Base-by-base conservation (phyloP, 1,284 basidiomycete species). In the Cutaneotrichosporon spelunceum region DNA sequence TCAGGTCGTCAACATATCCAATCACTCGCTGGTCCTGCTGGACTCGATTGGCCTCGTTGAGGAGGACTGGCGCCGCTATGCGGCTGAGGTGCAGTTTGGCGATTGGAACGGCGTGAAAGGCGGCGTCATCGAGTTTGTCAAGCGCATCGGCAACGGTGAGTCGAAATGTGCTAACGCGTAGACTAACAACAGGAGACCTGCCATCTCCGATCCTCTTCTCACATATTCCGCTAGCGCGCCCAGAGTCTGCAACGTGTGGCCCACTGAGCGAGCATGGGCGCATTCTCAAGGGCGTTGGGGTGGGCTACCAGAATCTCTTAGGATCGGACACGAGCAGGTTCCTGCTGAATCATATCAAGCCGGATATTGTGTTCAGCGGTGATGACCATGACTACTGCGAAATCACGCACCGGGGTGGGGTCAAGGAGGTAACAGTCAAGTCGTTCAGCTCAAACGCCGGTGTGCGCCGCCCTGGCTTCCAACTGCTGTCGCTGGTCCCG, bases 321-420 rank as follows among this genome's bases (percentile, higher is more conserved):
- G 86, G 87, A 21, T 85, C 87, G 63, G 85, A 87, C 57, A 88
- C 88, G 7, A 86, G 87, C 2, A 72, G 81, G 19, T 92, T 89
- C 73, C 73, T 94, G 33, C 79, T 94, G 21, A 81, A 87, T 29
- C 82, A 78, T 27, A 73, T 92, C 19, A 81, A 83, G 33, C 91
- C 92, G 14, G 75, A 80, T 14, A 70, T 87, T 1, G 82, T 93
- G 5, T 58, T 49, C 70, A 91, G 90, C 68, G 92, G 88, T 11
- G 91, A 94, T 74, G 89, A 94, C 77, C 89, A 90, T 66, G 91
- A 94, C 72, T 91, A 91, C 66, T 94, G 91, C 75, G 88, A 91
- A 68, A 84, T 88, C 66, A 80, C 79, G 61, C 88, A 91, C 73
- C 72, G 78, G 3, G 74, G 72, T n/a, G 33, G 19, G 11, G 79